Conservation (phyloP, 495 filamentous ascomycete species). For the Clohesyomyces aquaticus region DNA sequence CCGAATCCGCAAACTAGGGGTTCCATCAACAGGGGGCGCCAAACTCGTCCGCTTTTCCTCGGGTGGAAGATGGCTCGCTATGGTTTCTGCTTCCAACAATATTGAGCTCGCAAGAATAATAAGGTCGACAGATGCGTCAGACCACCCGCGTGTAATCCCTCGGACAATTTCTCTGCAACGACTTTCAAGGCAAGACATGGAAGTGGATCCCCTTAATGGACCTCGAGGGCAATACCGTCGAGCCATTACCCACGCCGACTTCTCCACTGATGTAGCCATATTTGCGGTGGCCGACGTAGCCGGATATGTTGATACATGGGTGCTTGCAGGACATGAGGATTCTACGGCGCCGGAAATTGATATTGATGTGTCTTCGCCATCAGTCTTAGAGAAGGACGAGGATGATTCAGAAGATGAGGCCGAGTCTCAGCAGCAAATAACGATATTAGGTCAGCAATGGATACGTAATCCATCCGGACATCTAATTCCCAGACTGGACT, state of each 20-base stretch:
- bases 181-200: conserved; percentile 44
- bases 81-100: conserved; percentile 57
- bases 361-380: conserved; percentile 39
- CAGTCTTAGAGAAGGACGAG: conserved; percentile 50
- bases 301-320: conserved; percentile 86
- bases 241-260: conserved; percentile 71
- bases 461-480: conserved; percentile 64
- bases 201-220: conserved; percentile 55
- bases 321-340: conserved; percentile 62
- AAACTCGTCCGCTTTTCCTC: conserved; percentile 60
- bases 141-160: conserved; percentile 54
- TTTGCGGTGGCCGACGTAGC: conserved; percentile 78
- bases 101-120: conserved; percentile 55
- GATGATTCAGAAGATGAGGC: conserved; percentile 53
- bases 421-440: conserved; percentile 31
- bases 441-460: conserved; percentile 61
- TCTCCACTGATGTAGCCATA: conserved; percentile 79
- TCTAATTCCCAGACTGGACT: conserved; percentile 77
- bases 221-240: conserved; percentile 78
- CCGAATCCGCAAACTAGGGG: conserved; percentile 68
- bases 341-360: conserved; percentile 42
- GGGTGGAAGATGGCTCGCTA: conserved; percentile 60
- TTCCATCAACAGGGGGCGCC: conserved; percentile 62
- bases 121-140: conserved; percentile 44
- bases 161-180: conserved; percentile 59